Evolutionary conservation across 2,329 filamentous ascomycete genomes (phyloP).

Genomic region (Fusarium anguioides): DNA sequence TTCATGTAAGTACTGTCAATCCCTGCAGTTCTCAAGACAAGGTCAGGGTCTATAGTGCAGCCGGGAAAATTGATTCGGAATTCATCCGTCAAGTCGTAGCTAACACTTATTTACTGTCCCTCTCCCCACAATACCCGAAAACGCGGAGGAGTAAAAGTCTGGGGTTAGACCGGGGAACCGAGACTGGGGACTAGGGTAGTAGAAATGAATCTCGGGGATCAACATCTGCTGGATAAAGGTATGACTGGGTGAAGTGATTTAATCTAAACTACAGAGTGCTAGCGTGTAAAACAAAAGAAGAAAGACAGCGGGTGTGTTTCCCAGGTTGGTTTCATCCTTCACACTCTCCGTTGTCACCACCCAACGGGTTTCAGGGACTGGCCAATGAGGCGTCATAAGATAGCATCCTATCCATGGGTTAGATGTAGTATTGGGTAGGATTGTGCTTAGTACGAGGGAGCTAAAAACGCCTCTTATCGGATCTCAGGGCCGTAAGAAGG

Average conservation of each 20-base stretch:
- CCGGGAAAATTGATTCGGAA: slow-evolving; percentile 41
- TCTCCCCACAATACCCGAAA: slow-evolving; percentile 34
- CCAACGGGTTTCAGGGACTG: slow-evolving; percentile 2
- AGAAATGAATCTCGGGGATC: neutral
- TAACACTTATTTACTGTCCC: slow-evolving; percentile 1
- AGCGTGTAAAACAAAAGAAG: neutral
- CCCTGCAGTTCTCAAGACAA: slow-evolving; percentile 18
- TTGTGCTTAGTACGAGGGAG: neutral
- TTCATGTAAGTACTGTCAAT: slow-evolving; percentile 13
- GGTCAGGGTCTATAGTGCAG: slow-evolving; percentile 34
- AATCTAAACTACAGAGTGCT: neutral
- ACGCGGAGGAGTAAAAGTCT: slow-evolving; percentile 30
- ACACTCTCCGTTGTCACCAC: neutral
- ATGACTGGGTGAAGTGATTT: neutral
- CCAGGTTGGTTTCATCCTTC: slow-evolving; percentile 15
- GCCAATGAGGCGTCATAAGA: slow-evolving; percentile 5
- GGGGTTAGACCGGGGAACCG: slow-evolving; percentile 24
- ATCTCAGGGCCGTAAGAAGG: slow-evolving; percentile 37
- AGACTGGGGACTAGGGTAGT: slow-evolving; percentile 14
- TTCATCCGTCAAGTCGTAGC: slow-evolving; percentile 42
- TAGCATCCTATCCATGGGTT: neutral
- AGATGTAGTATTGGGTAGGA: slow-evolving; percentile 8
- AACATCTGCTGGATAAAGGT: neutral
- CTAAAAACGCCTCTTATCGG: slow-evolving; percentile 29
- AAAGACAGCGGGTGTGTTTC: neutral